These are phyloP conservation scores for Fusarium poae DNA, from an alignment of 2,329 filamentous ascomycete genomes.

Conservation along the genomic window DNA sequence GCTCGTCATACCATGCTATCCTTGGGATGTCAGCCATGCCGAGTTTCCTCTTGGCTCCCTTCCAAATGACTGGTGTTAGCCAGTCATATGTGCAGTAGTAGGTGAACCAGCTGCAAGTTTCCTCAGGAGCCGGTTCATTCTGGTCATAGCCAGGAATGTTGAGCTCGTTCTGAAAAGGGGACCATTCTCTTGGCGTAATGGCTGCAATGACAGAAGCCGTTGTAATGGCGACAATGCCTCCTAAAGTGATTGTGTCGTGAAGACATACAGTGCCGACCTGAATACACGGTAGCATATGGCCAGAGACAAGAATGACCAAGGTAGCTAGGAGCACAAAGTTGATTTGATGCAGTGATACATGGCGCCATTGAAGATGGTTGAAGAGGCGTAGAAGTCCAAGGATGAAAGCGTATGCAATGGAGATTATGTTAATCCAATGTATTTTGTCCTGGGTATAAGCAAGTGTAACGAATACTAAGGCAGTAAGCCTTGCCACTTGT, in stretches of 20 bases:
- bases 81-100: constrained; percentile 66
- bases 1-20: constrained; percentile 69
- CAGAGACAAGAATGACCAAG: constrained; percentile 54
- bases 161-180: constrained; percentile 58
- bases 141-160: constrained; percentile 56
- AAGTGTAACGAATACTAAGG: constrained; percentile 57
- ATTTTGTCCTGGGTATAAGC: constrained; percentile 53
- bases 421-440: constrained; percentile 55
- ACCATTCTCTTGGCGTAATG: constrained; percentile 64
- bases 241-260: constrained; percentile 51
- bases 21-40: constrained; percentile 62
- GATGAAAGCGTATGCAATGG: constrained; percentile 58
- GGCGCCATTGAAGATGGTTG: constrained; percentile 60
- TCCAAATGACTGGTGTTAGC: constrained; percentile 64
- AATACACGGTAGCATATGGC: constrained; percentile 60
- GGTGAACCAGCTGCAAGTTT: constrained; percentile 66
- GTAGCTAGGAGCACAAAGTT: constrained; percentile 59
- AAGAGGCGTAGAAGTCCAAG: constrained; percentile 60
- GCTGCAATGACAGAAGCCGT: constrained; percentile 57
- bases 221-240: constrained; percentile 54
- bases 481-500: constrained; percentile 57
- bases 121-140: constrained; percentile 63
- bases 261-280: constrained; percentile 53
- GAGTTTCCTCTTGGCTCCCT: constrained; percentile 59
- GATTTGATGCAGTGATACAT: constrained; percentile 62